phyloP scores from a whole-genome alignment of 2,329 filamentous ascomycete species.

The Albifimbria verrucaria region DNA sequence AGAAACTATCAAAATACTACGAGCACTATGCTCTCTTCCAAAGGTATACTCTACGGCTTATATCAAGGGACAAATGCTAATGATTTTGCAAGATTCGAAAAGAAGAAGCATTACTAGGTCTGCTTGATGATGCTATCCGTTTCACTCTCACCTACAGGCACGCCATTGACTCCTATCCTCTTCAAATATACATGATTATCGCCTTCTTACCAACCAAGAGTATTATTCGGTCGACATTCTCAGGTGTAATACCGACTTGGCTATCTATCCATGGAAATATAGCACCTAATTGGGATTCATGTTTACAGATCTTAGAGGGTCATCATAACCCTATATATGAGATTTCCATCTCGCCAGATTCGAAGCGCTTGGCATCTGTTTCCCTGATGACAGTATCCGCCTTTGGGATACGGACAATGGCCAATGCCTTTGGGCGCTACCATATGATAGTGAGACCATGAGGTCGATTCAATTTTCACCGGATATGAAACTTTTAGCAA shows the following conservation, averaged over 20 bases:
- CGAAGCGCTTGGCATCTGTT: background rate
- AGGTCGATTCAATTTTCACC: no score
- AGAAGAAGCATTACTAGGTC: background rate
- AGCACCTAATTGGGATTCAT: slow-evolving; percentile 13
- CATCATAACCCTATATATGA: background rate
- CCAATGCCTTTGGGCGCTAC: no score
- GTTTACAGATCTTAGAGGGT: slow-evolving; percentile 10
- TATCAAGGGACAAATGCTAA: no score
- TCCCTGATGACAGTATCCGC: slow-evolving; percentile 5
- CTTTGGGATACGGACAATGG: slow-evolving; percentile 5
- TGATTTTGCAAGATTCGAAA: background rate
- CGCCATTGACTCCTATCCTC: slow-evolving; percentile 13
- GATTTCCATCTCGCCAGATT: slow-evolving; percentile 2
- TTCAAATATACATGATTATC: slow-evolving; percentile 23
- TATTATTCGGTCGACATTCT: slow-evolving; percentile 9
- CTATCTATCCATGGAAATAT: slow-evolving; percentile 9
- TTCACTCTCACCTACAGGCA: slow-evolving; percentile 8
- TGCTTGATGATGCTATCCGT: slow-evolving; percentile 14
- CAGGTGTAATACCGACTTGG: slow-evolving; percentile 11
- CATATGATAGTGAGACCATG: no score
- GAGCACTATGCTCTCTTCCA: background rate
- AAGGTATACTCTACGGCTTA: background rate
- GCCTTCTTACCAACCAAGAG: slow-evolving; percentile 19
- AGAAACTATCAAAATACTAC: slow-evolving; percentile 8
- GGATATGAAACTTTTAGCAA: no score